Conservation (phyloP, 1,284 basidiomycete species). For the Stereum hirsutum region DNA sequence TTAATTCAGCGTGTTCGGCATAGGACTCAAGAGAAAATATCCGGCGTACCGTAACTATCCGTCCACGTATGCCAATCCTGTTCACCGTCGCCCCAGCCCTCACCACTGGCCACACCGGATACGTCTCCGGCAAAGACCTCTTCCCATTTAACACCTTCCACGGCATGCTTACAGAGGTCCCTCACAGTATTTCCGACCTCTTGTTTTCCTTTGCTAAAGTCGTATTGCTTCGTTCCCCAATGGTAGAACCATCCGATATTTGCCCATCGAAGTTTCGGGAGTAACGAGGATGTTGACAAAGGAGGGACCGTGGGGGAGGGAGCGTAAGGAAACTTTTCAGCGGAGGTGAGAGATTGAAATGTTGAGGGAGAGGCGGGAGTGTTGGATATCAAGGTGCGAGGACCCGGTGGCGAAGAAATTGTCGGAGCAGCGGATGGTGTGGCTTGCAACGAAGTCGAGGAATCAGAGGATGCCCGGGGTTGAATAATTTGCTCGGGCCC, state of each 20-base stretch:
- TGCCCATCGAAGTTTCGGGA: constrained; percentile 80
- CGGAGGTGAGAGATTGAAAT: constrained; percentile 32
- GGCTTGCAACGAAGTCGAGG: constrained; percentile 16
- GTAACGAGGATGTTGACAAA: constrained; percentile 35
- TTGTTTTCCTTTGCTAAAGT: constrained; percentile 64
- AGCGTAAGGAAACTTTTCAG: constrained; percentile 46
- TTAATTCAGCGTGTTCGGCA: background rate
- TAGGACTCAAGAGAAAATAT: background rate
- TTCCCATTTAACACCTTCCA: constrained; percentile 59
- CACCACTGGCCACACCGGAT: constrained; percentile 15
- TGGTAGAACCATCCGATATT: constrained; percentile 92
- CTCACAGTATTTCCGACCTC: constrained; percentile 48
- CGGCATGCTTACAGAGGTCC: constrained; percentile 53
- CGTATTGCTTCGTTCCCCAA: constrained; percentile 89
- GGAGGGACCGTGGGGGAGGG: constrained; percentile 49
- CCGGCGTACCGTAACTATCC: constrained; percentile 58
- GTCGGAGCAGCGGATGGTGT: constrained; percentile 7
- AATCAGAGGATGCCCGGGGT: constrained; percentile 22
- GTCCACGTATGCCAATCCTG: constrained; percentile 65
- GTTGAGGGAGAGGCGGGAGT: constrained; percentile 46
- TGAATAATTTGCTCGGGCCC: constrained; percentile 24
- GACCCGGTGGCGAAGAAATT: constrained; percentile 30
- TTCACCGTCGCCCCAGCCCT: constrained; percentile 42
- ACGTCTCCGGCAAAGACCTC: too few relatives aligned
- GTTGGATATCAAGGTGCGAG: constrained; percentile 60